Base-by-base conservation (phyloP, 441 rosid genomes). In the Pelargonium citronellum region DNA sequence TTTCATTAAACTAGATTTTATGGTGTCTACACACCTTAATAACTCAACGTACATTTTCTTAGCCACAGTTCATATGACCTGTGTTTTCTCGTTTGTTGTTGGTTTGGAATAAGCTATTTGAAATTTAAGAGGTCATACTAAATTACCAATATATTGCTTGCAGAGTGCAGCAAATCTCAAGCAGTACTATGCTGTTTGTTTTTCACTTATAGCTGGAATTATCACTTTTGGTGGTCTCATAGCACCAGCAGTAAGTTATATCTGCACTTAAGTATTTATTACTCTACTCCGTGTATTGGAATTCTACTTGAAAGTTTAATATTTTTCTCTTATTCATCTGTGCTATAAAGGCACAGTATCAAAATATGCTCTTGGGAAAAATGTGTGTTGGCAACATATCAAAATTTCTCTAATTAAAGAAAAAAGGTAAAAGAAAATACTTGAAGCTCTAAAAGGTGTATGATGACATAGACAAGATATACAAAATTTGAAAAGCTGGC, bases 221-320 rank as follows among this genome's bases (percentile, higher is more conserved):
- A 94, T 94, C 61, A 65, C 91, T 57, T 94, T 94, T 5, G 98
- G 98, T n/a, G 98, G 98, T 73, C 83, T 94, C 68, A 82, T 94
- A 60, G 98, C 98, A 46, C 98, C 98, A 58, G 30, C 83, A 3
- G 98, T 89, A 78, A 86, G 96, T 82, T 74, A 39, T 71, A 64
- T 10, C 22, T 13, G 60, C 3, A 62, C 64, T 76, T 41, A 9
- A 64, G 49, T 58, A 46, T 15, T 17, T 15, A 2, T 70, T 22
- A 17, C 57, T 13, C 16, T 15, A 49, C n/a, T 49, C 16, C 4
- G 0, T 11, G 13, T 12, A 49, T 49, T 49, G 16, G 57, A 49
- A 24, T 49, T 11, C 16, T 12, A 49, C 57, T 15, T 13, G 57
- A 13, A 49, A 49, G 15, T 49, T 49, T 4, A 49, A 49, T 49